Evolutionary conservation across 441 rosid species (phyloP).

Genomic region (Erodium chrysanthum): DNA sequence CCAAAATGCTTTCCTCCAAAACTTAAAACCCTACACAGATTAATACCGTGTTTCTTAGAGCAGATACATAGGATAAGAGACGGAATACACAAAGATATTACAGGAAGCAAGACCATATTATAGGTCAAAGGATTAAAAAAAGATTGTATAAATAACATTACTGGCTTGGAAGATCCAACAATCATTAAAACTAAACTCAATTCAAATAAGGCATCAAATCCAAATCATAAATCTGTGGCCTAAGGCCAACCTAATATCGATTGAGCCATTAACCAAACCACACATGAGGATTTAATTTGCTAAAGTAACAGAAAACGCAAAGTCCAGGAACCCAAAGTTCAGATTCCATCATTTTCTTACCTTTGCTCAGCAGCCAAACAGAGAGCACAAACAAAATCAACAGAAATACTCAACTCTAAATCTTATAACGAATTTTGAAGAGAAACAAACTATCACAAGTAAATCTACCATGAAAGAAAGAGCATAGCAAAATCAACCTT

Average conservation of each 20-base stretch:
- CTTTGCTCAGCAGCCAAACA: constrained; percentile 13
- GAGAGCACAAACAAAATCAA: constrained; percentile 9
- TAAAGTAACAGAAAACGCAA: background rate
- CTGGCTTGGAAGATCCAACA: background rate
- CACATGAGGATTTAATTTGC: background rate
- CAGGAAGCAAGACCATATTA: background rate
- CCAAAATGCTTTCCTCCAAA: background rate
- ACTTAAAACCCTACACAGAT: constrained; percentile 7
- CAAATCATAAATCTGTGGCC: background rate
- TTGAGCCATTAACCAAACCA: background rate
- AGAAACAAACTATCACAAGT: background rate
- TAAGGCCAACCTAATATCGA: background rate
- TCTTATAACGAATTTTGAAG: background rate
- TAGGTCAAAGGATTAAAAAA: background rate
- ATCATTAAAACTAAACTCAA: background rate
- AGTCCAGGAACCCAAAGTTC: constrained; percentile 10
- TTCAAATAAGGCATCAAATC: background rate
- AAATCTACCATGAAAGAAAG: background rate
- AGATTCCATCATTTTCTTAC: background rate
- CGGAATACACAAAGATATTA: background rate
- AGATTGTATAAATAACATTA: background rate
- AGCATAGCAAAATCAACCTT: background rate
- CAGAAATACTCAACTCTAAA: constrained; percentile 5
- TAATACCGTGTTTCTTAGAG: background rate
- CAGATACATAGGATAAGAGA: background rate